Base-by-base conservation (phyloP, 208 protist species). In the Trypanosoma brucei region DNA sequence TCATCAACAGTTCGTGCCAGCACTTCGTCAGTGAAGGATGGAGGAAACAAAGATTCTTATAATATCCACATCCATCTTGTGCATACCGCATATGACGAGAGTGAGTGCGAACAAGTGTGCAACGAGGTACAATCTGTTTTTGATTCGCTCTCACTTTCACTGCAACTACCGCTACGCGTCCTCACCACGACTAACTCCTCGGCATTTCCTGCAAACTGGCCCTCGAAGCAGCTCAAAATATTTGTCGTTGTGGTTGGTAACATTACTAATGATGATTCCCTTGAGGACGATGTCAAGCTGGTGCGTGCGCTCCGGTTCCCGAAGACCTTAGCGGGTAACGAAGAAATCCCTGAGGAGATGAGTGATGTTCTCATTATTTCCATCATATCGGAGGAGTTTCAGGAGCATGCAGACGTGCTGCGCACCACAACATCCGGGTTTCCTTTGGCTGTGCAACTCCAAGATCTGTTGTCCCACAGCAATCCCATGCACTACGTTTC, bases 61-160 rank as follows among this genome's bases (percentile, higher is more conserved):
- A 14, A 65, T 42, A 53, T 72, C 34, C 44, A 64, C 30, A 72
- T 72, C 36, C 54, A 72, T 35, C 35, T 72, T 0, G 35, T 64
- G 14, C 33, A 44, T 42, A 34, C 8, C 1, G 53, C 37, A 22
- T 33, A 54, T 30, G 54, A 39, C 8, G 30, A n/a, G 2, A 0
- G 35, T 33, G 66, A 59, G 31, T 8, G 3, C 44, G 63, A 9
- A 31, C 13, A 55, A 52, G 7, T 65, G n/a, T 51, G 52, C 14
- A 65, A 61, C 45, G 45, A 59, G 35, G 45, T 72, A 39, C 46
- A 72, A 38, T 31, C 59, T 5, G 14, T 52, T 35, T 65, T 72
- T 34, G 39, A 8, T 0, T 38, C 66, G 0, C 38, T 22, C 2
- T 50, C 58, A 22, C 3, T 72, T n/a, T 7, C 59, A 5, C 51